Base-by-base conservation (phyloP, 371 early-diverging fungal genomes). In the Smittium culicis region DNA sequence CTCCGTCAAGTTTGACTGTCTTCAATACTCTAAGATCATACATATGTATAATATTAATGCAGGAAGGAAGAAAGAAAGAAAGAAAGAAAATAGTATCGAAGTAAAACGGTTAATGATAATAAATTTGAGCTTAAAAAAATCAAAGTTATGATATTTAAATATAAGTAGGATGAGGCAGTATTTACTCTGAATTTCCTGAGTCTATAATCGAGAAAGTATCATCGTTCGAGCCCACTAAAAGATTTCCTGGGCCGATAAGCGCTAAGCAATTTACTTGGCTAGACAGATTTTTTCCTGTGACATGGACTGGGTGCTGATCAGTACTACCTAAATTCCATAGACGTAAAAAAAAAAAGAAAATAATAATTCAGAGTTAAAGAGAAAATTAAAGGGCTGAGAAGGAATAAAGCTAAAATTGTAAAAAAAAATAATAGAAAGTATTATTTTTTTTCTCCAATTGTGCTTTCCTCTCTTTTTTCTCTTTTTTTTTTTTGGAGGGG, bases 211-310 rank as follows among this genome's bases (percentile, higher is more conserved):
- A 62, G 14, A 62, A 5, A 31, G 62, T 16, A 34, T 64, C 65
- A 35, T 64, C 65, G n/a, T 16, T 32, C 2, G 65, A 24, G 1
- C 65, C 65, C 24, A 64, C 14, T 25, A 35, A 24, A 35, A 64
- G 14, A 34, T 35, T 29, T 30, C 65, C 65, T 11, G 14, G 8
- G 29, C 45, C 56, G 5, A 2, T 25, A 1, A 68, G 30, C 17
- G 66, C 60, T 30, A 70, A 17, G 25, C 58, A 61, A 20, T 65
- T 70, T 30, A 70, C 45, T 59, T 70, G 67, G 25, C 68, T 70
- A 11, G 16, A 1, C 30, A 66, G 70, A 27, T 62, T 57, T 20
- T 17, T 35, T 34, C 71, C 65, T 1, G 30, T 30, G 0, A 71
- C 66, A 28, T 31, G 11, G 2, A 1, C 14, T 1, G 59, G 65